Evolutionary conservation across 176 grass and related monocot genomes (phyloP).

Genomic region (Oryza meyeriana): DNA sequence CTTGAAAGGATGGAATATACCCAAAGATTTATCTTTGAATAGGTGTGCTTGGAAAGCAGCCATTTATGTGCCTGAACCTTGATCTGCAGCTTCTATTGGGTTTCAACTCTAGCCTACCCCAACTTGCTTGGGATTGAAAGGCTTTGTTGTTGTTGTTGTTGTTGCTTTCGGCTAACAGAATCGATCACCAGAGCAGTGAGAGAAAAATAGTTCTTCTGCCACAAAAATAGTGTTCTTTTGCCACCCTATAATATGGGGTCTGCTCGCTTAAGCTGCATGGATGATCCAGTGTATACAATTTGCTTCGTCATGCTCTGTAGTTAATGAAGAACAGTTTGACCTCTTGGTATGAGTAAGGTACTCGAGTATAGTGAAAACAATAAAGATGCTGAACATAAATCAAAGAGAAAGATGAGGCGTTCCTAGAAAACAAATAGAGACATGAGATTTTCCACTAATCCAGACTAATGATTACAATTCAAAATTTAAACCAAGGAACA

Average conservation of each 20-base stretch:
- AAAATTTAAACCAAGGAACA: not conserved
- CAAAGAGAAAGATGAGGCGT: not conserved
- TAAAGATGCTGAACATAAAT: not conserved
- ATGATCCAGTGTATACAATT: not conserved
- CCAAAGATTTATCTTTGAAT: no score
- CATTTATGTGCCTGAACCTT: no score
- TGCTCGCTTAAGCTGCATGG: not conserved
- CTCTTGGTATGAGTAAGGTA: not conserved
- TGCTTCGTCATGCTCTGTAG: not conserved
- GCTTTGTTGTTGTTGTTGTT: no score
- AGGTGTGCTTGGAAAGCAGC: no score
- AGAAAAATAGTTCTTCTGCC: not conserved
- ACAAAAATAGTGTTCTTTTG: slow-evolving; percentile 1
- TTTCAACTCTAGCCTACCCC: no score
- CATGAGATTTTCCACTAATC: not conserved
- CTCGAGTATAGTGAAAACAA: not conserved
- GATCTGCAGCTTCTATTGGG: no score
- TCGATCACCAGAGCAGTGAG: not conserved
- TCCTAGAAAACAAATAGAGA: not conserved
- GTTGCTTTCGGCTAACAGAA: not conserved
- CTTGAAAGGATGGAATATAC: no score
- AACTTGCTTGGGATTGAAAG: no score
- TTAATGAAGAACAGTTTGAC: not conserved
- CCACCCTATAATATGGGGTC: not conserved
- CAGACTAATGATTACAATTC: not conserved